These are phyloP conservation scores for Monilinia vaccinii-corymbosi DNA, from an alignment of 2,329 filamentous ascomycete species.

Conservation along the genomic window DNA sequence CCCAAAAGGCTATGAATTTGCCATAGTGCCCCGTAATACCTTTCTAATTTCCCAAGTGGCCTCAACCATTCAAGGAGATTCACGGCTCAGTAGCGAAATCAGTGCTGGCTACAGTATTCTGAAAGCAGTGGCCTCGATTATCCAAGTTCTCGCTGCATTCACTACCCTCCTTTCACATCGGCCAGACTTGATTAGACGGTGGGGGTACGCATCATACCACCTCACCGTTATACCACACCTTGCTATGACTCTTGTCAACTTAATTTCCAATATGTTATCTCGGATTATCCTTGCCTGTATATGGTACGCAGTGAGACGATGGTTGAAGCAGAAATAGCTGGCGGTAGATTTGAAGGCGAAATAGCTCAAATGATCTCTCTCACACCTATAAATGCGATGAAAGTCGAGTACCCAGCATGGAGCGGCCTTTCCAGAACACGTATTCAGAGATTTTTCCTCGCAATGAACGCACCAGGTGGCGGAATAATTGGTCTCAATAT, in stretches of 20 bases:
- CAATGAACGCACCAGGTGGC: background rate
- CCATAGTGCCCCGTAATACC: background rate
- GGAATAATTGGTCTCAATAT: background rate
- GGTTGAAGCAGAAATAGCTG: constrained; percentile 9
- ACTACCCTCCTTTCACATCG: constrained; percentile 22
- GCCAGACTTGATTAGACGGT: constrained; percentile 23
- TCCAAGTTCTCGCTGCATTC: constrained; percentile 20
- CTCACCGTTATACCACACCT: constrained; percentile 25
- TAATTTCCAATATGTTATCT: constrained; percentile 21
- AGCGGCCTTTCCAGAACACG: background rate
- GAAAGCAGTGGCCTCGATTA: constrained; percentile 14
- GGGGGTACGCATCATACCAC: constrained; percentile 29
- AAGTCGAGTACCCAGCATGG: background rate
- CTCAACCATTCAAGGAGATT: background rate
- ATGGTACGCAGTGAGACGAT: constrained; percentile 16
- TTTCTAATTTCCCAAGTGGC: background rate
- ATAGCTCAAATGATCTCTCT: background rate
- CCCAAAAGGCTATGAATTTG: background rate
- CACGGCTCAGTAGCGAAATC: background rate
- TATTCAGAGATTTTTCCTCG: background rate
- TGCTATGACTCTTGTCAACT: constrained; percentile 28
- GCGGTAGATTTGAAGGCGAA: constrained; percentile 1
- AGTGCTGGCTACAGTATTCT: background rate
- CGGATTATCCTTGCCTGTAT: constrained; percentile 26
- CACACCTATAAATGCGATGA: background rate